Evolutionary conservation across 768 basidiomycete genomes (phyloP), one percentile per base, ranked within the genome.

Genomic region (Phaffia tasmanica): DNA sequence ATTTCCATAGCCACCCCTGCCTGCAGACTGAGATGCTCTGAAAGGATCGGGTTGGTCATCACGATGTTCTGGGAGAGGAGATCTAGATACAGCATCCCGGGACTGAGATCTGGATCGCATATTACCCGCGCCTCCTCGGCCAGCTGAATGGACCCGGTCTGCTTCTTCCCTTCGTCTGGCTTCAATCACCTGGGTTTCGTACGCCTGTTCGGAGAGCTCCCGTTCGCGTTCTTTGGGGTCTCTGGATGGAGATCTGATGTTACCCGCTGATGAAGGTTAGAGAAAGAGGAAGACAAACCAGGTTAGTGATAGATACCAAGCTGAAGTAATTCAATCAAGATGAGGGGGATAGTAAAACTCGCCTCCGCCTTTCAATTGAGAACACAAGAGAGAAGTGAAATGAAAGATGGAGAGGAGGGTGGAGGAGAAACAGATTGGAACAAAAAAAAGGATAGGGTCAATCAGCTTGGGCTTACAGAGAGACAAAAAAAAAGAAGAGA

Each of bases 171-270:
- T 51, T 29, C 67, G 57, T 55, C 62, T 49, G 25, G 57, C 67
- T 19, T 63, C 49, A 21, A 69, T 27, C 21, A 63, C 50, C 50
- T 69, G 47, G 25, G 67, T 63, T 51, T 69, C 67, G 25, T 58
- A 63, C 3, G 67, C 67, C 35, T 69, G 62, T 48, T 69, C 67
- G 46, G 62, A 49, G 23, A 49, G 46, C 46, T 56, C 60, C 16
- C 66, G 53, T 25, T 57, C 65, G 19, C 54, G 35, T 11, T 51
- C 63, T 1, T 15, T n/a, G 27, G 67, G 62, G 47, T 69, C 67
- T 49, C 67, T 57, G 47, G 67, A 69, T 15, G 67, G 67, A 27
- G 67, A 64, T 55, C 61, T 62, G 32, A 30, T 30, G 47, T 25
- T 49, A 27, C 30, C 29, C 5, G 42, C 46, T 19, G 11, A n/a